Evolutionary conservation across 2,329 filamentous ascomycete genomes (phyloP).

Genomic region (Trichoderma guizhouense): DNA sequence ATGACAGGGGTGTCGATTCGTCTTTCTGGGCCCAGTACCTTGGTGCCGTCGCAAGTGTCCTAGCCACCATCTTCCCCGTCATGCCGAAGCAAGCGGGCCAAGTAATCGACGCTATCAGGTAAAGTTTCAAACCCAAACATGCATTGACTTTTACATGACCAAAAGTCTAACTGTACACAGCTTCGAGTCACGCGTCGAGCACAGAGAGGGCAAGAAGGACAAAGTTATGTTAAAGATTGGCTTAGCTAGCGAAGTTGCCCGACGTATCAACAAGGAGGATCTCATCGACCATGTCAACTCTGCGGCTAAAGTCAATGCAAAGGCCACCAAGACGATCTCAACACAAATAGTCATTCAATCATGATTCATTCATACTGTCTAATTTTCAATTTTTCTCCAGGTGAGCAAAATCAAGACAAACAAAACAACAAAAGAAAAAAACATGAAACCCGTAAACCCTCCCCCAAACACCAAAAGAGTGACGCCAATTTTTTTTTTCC

Average conservation of each 20-base stretch:
- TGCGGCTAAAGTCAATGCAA: constrained; percentile 33
- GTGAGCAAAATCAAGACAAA: constrained; percentile 15
- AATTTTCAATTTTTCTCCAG: constrained; percentile 1
- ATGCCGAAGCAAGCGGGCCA: constrained; percentile 37
- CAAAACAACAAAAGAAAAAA: not conserved
- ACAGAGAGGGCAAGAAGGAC: constrained; percentile 34
- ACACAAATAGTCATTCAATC: constrained; percentile 29
- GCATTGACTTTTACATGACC: not conserved
- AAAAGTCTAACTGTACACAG: constrained; percentile 23
- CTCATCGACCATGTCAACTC: constrained; percentile 35
- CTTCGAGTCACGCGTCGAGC: constrained; percentile 28
- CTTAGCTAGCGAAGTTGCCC: constrained; percentile 29
- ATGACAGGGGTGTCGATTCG: constrained; percentile 35
- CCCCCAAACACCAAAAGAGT: not conserved
- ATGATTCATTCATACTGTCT: constrained; percentile 22
- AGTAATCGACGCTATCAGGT: constrained; percentile 40
- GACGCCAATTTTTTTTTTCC: not conserved
- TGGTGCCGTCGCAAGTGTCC: constrained; percentile 44
- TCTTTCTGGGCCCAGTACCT: constrained; percentile 54
- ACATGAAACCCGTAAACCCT: not conserved
- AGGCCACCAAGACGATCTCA: constrained; percentile 32
- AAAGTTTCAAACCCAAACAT: constrained; percentile 3
- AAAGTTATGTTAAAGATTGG: constrained; percentile 37
- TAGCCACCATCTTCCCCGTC: constrained; percentile 42
- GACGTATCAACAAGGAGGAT: constrained; percentile 33